Percentiles rank a stretch among this genome's conserved stretches.
phyloP scores from a whole-genome alignment of 2,329 filamentous ascomycete genomes.

The Orbilia quercus region DNA sequence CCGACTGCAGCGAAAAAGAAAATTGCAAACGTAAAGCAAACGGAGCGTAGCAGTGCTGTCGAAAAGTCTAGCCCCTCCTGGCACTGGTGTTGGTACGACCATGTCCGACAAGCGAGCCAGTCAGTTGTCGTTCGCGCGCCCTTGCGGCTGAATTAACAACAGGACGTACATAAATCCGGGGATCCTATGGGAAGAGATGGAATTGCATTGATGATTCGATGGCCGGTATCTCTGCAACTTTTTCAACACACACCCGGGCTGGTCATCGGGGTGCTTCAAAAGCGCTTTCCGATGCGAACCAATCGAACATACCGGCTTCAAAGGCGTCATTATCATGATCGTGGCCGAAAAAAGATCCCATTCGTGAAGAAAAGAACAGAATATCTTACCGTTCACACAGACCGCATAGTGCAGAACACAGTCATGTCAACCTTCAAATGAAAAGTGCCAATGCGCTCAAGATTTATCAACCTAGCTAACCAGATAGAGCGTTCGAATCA shows the following conservation, averaged over 20 bases:
- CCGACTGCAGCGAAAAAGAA: background rate
- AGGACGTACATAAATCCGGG: constrained; percentile 29
- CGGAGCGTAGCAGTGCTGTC: background rate
- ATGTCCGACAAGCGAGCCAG: constrained; percentile 25
- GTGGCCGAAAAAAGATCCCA: background rate
- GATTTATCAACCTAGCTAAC: background rate
- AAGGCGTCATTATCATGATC: background rate
- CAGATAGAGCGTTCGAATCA: background rate
- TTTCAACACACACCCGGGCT: constrained; percentile 26
- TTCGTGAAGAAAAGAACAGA: background rate
- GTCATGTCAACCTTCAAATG: background rate
- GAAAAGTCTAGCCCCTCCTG: constrained; percentile 26
- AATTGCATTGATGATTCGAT: constrained; percentile 19
- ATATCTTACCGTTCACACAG: constrained; percentile 24
- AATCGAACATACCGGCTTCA: background rate
- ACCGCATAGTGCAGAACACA: constrained; percentile 23
- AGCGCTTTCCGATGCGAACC: too few species aligned
- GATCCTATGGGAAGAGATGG: constrained; percentile 31
- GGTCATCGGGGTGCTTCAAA: background rate
- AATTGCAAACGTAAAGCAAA: background rate
- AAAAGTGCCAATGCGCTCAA: background rate
- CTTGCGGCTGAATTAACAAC: constrained; percentile 38
- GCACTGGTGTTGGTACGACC: background rate
- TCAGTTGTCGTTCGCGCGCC: background rate
- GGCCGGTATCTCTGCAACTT: background rate